phyloP scores from a whole-genome alignment of 768 basidiomycete genomes.

The Agaricus sinodeliciosus region DNA sequence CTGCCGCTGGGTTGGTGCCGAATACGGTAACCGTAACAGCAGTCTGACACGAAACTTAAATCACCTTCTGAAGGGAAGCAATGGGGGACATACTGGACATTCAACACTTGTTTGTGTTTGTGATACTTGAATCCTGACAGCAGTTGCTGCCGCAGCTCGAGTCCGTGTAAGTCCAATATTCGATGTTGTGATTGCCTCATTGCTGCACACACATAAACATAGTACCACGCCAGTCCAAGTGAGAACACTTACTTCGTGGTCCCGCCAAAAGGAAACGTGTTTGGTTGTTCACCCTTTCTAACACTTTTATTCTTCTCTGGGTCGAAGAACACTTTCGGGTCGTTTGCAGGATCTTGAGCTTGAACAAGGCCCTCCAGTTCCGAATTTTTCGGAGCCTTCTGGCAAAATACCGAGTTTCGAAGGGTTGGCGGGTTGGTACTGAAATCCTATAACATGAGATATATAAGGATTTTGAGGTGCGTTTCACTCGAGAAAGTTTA shows the following conservation, averaged over 20 bases:
- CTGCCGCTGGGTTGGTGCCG: constrained; percentile 19
- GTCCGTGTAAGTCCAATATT: not conserved
- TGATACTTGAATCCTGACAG: not conserved
- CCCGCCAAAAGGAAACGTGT: constrained; percentile 38
- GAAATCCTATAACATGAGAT: constrained; percentile 35
- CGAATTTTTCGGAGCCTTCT: constrained; percentile 42
- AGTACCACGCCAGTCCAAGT: not conserved
- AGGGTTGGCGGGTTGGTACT: constrained; percentile 40
- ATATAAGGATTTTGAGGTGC: not conserved
- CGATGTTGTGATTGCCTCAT: not conserved
- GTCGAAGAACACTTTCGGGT: constrained; percentile 47
- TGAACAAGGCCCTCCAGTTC: constrained; percentile 45
- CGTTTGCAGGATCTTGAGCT: constrained; percentile 45
- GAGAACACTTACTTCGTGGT: not conserved
- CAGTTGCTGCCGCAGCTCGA: not conserved
- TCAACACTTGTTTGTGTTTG: not conserved
- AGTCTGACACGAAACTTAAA: constrained; percentile 13
- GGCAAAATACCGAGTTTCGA: constrained; percentile 54
- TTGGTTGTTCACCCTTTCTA: constrained; percentile 38
- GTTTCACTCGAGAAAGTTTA: constrained; percentile 15
- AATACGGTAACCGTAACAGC: constrained; percentile 30
- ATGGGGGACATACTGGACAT: constrained; percentile 17
- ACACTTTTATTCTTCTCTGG: constrained; percentile 35
- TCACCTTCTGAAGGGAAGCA: not conserved
- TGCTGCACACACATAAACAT: too few relatives aligned